These are phyloP conservation scores for Fusarium pilosicola DNA, from an alignment of 2,329 filamentous ascomycete species.

Conservation along the genomic window DNA sequence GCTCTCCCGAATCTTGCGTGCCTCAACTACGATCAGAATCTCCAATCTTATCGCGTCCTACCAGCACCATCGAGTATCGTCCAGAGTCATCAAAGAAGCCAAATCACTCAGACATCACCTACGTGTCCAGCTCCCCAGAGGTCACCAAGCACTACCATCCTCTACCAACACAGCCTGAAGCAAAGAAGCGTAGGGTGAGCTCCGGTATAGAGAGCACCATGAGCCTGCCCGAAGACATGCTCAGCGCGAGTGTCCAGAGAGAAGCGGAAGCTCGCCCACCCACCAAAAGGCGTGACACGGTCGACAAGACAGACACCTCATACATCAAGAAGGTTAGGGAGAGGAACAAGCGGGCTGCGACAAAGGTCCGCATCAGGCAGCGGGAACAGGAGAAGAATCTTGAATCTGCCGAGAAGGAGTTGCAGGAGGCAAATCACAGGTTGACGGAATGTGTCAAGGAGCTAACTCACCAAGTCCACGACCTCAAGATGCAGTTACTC, in stretches of 20 bases:
- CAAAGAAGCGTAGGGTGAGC: not conserved
- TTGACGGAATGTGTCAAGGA: not conserved
- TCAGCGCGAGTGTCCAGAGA: not conserved
- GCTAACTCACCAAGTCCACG: not conserved
- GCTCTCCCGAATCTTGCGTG: not conserved
- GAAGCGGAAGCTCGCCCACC: not conserved
- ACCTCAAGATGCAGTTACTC: not conserved
- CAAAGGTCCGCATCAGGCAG: not conserved
- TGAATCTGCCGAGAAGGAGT: not conserved
- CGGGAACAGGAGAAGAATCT: not conserved
- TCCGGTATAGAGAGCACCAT: not conserved
- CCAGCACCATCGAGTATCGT: not conserved
- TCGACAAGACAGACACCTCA: not conserved
- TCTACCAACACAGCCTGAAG: not conserved
- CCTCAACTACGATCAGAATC: not conserved
- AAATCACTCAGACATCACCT: not conserved
- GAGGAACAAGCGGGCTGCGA: not conserved
- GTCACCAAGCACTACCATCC: not conserved
- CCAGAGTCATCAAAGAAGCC: not conserved
- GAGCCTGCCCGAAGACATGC: not conserved
- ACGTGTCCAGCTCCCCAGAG: not conserved
- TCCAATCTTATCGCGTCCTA: not conserved
- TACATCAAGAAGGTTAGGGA: not conserved
- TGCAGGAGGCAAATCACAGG: not conserved
- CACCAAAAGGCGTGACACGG: not conserved